phyloP scores from a whole-genome alignment of 1,284 basidiomycete species.

The Leucoagaricus sp. region DNA sequence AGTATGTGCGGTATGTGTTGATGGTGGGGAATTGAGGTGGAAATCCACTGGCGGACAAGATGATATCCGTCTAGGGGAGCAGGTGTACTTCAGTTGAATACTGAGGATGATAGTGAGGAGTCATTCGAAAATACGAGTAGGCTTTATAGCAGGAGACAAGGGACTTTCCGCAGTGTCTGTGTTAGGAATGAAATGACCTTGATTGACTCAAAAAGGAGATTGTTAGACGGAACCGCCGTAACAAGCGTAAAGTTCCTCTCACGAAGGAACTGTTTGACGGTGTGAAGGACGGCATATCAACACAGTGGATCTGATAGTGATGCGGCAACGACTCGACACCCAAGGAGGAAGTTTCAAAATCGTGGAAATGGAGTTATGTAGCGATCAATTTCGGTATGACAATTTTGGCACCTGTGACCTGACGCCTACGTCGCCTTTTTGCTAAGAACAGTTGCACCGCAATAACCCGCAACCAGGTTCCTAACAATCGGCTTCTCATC shows the following conservation, averaged over 20 bases:
- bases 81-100: slow-evolving; percentile 7
- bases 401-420: slow-evolving; percentile 28
- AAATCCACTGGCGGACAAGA: not conserved
- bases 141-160: slow-evolving; percentile 28
- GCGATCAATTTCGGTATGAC: slow-evolving; percentile 22
- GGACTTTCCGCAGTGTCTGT: slow-evolving; percentile 31
- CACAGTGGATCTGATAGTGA: slow-evolving; percentile 35
- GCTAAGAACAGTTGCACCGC: slow-evolving; percentile 9
- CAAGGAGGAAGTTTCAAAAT: slow-evolving; percentile 31
- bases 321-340: slow-evolving; percentile 34
- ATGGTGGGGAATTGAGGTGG: slow-evolving; percentile 16
- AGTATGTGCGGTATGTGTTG: slow-evolving; percentile 13
- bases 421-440: slow-evolving; percentile 21
- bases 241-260: slow-evolving; percentile 27
- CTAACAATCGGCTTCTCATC: slow-evolving; percentile 34
- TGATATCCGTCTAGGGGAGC: not conserved
- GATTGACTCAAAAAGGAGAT: slow-evolving; percentile 40
- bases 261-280: slow-evolving; percentile 32
- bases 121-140: slow-evolving; percentile 24
- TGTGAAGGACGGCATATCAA: slow-evolving; percentile 25
- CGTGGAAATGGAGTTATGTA: slow-evolving; percentile 33
- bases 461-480: slow-evolving; percentile 24
- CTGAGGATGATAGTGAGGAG: slow-evolving; percentile 26
- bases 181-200: slow-evolving; percentile 31
- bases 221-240: slow-evolving; percentile 33